Evolutionary conservation across 306 rosid species (phyloP).

Genomic region (Trichosanthes cucumerina): DNA sequence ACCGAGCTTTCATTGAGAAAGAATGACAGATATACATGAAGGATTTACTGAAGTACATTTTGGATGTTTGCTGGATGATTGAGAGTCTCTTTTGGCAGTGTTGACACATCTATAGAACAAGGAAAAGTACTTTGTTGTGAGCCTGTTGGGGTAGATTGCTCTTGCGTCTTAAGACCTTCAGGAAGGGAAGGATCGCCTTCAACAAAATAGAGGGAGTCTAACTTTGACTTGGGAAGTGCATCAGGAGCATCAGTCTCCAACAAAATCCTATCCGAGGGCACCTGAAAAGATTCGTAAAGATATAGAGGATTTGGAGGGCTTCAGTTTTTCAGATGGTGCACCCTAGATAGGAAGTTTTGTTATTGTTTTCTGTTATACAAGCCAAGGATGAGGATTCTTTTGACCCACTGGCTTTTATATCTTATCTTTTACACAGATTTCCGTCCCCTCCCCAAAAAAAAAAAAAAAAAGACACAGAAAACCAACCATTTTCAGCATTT

Average conservation of each 20-base stretch:
- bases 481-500: slow-evolving; percentile 58
- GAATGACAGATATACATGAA: not conserved
- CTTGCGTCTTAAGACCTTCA: slow-evolving; percentile 11
- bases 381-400: not conserved
- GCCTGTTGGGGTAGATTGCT: slow-evolving; percentile 13
- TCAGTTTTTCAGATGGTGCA: not conserved
- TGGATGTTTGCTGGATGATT: slow-evolving; percentile 79
- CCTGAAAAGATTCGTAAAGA: slow-evolving; percentile 26
- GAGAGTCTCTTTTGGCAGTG: slow-evolving; percentile 47
- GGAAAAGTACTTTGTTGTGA: slow-evolving; percentile 6
- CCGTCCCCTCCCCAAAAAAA: no score
- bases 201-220: slow-evolving; percentile 37
- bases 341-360: not conserved
- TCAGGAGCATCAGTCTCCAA: slow-evolving; percentile 98
- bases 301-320: not conserved
- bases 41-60: slow-evolving; percentile 22
- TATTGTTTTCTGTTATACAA: not conserved
- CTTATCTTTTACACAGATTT: not conserved
- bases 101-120: slow-evolving; percentile 13
- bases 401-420: not conserved
- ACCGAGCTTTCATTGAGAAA: no score
- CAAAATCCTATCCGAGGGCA: slow-evolving; percentile 64
- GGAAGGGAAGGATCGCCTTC: slow-evolving; percentile 55
- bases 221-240: slow-evolving; percentile 49
- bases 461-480: not conserved